Evolutionary conservation across 1,139 yeast species (phyloP).

Genomic region (Protomyces inouyei): DNA sequence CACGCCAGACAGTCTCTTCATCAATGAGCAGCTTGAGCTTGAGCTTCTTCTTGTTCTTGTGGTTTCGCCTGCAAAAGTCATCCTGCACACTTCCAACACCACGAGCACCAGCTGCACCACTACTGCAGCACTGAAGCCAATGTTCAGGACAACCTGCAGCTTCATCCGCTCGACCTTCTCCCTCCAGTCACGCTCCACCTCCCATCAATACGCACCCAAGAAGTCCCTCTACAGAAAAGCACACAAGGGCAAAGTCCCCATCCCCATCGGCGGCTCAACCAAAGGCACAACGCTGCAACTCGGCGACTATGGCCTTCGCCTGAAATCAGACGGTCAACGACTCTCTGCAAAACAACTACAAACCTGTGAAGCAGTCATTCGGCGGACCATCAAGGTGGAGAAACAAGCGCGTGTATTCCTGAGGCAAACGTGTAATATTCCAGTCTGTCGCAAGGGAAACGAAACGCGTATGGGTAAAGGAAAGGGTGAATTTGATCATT

Average conservation of each 20-base stretch:
- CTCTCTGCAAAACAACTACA: conserved; percentile 83
- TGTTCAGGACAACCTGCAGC: conserved; percentile 8
- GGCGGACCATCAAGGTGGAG: conserved; percentile 57
- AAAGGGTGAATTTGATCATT: conserved; percentile 94
- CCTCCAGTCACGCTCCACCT: conserved; percentile 10
- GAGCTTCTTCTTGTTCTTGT: background rate
- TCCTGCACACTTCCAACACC: too few species aligned
- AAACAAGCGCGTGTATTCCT: conserved; percentile 64
- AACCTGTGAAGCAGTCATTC: conserved; percentile 83
- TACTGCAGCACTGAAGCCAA: background rate
- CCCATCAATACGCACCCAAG: conserved; percentile 49
- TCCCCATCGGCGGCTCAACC: conserved; percentile 88
- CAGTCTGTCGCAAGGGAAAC: conserved; percentile 94
- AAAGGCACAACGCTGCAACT: conserved; percentile 77
- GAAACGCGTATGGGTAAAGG: conserved; percentile 99
- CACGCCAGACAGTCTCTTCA: background rate
- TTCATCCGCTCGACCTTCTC: conserved; percentile 19
- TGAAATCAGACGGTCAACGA: conserved; percentile 80
- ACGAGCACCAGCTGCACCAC: too few species aligned
- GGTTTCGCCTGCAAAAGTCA: background rate
- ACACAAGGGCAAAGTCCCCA: conserved; percentile 91
- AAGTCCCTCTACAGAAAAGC: conserved; percentile 69
- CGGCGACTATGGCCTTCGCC: conserved; percentile 82
- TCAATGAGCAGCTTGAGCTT: too few species aligned
- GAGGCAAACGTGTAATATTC: conserved; percentile 75